Conservation (phyloP, 495 filamentous ascomycete species). For the Podospora tetraspora region DNA sequence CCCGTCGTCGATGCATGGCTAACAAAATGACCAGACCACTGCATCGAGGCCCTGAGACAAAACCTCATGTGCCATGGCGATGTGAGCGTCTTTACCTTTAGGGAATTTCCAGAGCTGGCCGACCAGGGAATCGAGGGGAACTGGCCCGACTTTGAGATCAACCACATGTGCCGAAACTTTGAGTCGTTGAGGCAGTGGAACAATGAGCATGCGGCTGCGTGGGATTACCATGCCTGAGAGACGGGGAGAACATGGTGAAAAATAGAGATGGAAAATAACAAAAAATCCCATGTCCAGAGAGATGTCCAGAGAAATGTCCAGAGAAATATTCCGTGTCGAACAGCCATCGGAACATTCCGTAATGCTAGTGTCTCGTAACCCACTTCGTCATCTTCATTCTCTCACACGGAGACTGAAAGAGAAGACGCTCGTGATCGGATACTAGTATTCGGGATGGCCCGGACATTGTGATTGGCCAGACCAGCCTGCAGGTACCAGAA, state of each 20-base stretch:
- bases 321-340: background rate
- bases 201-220: constrained; percentile 44
- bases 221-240: constrained; percentile 25
- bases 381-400: background rate
- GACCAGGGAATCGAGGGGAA: constrained; percentile 36
- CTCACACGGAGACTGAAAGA: background rate
- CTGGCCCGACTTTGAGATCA: constrained; percentile 46
- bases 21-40: constrained; percentile 34
- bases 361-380: background rate
- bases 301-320: too few relatives aligned
- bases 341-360: background rate
- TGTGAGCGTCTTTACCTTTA: constrained; percentile 48
- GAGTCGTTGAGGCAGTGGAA: constrained; percentile 46
- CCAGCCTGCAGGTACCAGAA: background rate
- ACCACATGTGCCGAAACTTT: constrained; percentile 48
- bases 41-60: constrained; percentile 46
- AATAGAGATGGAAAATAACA: background rate
- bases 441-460: constrained; percentile 4
- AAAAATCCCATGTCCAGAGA: background rate
- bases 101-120: constrained; percentile 28
- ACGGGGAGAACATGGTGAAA: background rate
- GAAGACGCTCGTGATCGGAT: background rate
- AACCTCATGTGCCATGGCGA: constrained; percentile 50
- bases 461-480: background rate
- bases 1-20: background rate